Evolutionary conservation across 208 protist species (phyloP).

Genomic region (Vickermania ingenoplastis): DNA sequence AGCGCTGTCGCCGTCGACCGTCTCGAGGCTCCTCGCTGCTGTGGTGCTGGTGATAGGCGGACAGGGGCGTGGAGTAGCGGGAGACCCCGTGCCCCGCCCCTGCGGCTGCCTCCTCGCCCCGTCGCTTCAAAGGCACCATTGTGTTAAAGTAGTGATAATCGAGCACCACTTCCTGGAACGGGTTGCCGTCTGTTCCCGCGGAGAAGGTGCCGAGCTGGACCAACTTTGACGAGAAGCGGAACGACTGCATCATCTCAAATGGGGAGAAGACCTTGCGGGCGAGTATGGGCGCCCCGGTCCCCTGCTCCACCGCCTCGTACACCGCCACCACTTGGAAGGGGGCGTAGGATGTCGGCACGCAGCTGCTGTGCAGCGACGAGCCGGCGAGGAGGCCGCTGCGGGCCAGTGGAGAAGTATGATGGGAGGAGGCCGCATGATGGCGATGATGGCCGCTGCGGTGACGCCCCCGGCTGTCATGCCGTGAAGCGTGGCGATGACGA

Average conservation of each 20-base stretch:
- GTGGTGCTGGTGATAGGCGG: too few species aligned
- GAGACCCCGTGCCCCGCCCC: too few species aligned
- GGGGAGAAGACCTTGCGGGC: conserved; percentile 66
- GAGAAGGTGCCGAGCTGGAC: neutral
- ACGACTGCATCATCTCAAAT: conserved; percentile 19
- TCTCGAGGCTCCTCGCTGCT: too few species aligned
- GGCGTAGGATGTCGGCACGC: neutral
- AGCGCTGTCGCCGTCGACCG: too few species aligned
- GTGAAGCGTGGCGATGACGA: too few species aligned
- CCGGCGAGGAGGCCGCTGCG: neutral
- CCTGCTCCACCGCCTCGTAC: conserved; percentile 75
- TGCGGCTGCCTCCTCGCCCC: too few species aligned
- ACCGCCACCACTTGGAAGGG: conserved; percentile 71
- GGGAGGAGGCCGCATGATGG: neutral
- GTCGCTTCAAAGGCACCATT: conserved; percentile 50
- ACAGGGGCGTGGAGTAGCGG: too few species aligned
- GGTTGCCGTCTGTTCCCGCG: too few species aligned
- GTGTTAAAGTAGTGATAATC: conserved; percentile 74
- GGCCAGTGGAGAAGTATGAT: neutral
- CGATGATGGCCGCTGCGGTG: neutral
- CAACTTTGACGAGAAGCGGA: neutral
- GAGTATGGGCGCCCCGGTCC: conserved; percentile 52
- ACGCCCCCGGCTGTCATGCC: neutral
- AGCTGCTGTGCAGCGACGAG: neutral
- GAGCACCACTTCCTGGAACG: conserved; percentile 20